Conservation (phyloP, 2,329 filamentous ascomycete genomes). For the Chrysosphaeria jannelii region DNA sequence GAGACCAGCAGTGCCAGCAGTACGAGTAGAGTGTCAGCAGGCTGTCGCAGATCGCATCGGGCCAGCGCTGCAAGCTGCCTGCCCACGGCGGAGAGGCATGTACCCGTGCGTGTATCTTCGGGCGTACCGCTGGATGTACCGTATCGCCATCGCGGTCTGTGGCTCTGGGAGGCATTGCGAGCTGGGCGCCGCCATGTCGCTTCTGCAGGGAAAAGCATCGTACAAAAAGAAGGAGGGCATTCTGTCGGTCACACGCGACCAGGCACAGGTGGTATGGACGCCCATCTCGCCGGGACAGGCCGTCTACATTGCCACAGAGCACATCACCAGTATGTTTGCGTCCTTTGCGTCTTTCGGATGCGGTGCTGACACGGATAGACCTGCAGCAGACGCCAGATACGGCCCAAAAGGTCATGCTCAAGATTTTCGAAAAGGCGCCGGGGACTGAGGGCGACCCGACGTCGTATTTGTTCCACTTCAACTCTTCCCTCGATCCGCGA, state of each 20-base stretch:
- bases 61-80: no score
- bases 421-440: constrained; percentile 49
- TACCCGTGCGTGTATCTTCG: no score
- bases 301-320: constrained; percentile 38
- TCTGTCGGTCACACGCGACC: constrained; percentile 43
- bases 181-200: constrained; percentile 20
- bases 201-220: constrained; percentile 32
- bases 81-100: no score
- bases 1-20: background rate
- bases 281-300: constrained; percentile 28
- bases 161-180: no score
- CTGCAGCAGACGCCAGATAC: constrained; percentile 80
- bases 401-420: constrained; percentile 77
- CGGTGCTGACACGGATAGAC: constrained; percentile 33
- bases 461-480: constrained; percentile 71
- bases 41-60: no score
- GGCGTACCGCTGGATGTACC: no score
- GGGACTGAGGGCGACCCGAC: constrained; percentile 23
- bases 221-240: constrained; percentile 95
- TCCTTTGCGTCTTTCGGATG: no score
- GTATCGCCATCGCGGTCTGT: no score
- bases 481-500: constrained; percentile 42
- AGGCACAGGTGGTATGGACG: constrained; percentile 52
- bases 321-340: constrained; percentile 63
- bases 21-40: no score